Base-by-base conservation (phyloP, 2,329 filamentous ascomycete species). In the Fusarium gaditjirri region DNA sequence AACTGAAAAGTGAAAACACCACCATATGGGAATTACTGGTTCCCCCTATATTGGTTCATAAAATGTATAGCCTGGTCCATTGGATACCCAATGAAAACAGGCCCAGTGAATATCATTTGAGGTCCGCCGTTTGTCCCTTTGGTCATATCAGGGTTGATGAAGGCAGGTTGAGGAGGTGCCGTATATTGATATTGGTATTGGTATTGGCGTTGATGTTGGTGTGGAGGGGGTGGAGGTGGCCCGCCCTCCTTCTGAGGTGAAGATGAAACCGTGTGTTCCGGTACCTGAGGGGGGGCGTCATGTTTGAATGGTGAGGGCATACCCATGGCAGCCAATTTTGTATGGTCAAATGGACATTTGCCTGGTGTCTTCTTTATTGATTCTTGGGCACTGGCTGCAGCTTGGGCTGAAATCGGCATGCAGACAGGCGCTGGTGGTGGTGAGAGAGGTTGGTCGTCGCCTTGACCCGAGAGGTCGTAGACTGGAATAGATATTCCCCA, bases 71-170 rank as follows among this genome's bases (percentile, higher is more conserved):
- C 93, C 79, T 97, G 91, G 66, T 97, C 93, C 68, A 94, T 88
- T 14, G 92, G 90, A 77, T 97, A 98, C 0, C 95, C 95, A 76
- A 98, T 94, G 78, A 98, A 98, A 1, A 98, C 94, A 0, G 95
- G 95, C 0, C 95, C 95, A 13, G 93, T 97, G 78, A 98, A 97
- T 1, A 97, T 86, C 88, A 98, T 92, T 75, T 92, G 91, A 14
- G 93, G 89, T 14, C 74, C 73, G 14, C 75, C 78, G 42, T 71
- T 68, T 10, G 73, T 73, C 58, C 76, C 77, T 72, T 83, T 80
- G 52, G 76, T 56, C 41, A 81, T 68, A 59, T 80, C 77, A 43
- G 85, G 79, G 71, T 87, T 87, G 74, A 91, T 81, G 61, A 90
- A 90, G 2, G 86, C 79, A 25, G 89, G 88, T 70, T 86, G 85